Percentiles rank a stretch among this genome's conserved stretches.
Conservation (phyloP, 108 stramenopile species). For the Stephanodiscus minutulus region DNA sequence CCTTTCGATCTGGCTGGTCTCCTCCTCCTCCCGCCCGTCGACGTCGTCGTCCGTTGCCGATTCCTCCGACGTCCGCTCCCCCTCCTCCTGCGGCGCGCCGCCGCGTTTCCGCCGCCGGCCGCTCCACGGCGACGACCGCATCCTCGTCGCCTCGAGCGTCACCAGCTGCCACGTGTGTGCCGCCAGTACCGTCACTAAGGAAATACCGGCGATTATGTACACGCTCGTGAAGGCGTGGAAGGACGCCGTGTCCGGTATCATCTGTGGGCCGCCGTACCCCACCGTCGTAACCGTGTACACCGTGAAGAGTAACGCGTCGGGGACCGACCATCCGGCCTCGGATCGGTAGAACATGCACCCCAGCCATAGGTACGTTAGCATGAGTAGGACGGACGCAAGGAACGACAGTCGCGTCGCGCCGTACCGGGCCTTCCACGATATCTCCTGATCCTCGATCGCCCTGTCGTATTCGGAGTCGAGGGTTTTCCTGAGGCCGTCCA, state of each 20-base stretch:
- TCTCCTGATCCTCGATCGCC: constrained; percentile 78
- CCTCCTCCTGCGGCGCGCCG: constrained; percentile 2
- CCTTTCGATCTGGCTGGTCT: constrained; percentile 23
- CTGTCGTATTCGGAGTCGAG: constrained; percentile 83
- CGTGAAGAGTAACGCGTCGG: constrained; percentile 79
- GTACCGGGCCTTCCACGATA: constrained; percentile 80
- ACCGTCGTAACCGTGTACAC: constrained; percentile 90
- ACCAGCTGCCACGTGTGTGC: constrained; percentile 85
- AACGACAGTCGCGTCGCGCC: constrained; percentile 70
- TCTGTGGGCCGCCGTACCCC: constrained; percentile 71
- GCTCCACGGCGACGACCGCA: constrained; percentile 38
- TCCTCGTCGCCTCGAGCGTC: constrained; percentile 76
- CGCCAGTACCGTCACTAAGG: constrained; percentile 77
- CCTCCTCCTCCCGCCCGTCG: no score
- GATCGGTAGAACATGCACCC: constrained; percentile 67
- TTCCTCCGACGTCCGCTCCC: constrained; percentile 14
- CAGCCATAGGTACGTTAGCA: constrained; percentile 62
- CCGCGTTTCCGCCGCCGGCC: constrained; percentile 11
- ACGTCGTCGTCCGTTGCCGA: constrained; percentile 11
- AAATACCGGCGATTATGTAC: constrained; percentile 80
- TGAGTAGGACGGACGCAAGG: constrained; percentile 52
- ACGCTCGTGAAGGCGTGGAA: constrained; percentile 79
- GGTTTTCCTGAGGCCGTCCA: constrained; percentile 55
- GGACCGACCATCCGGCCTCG: constrained; percentile 60
- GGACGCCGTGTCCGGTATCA: constrained; percentile 64